Evolutionary conservation across 1,284 basidiomycete species (phyloP).

Genomic region (Ceratorhiza oryzae-sativae): DNA sequence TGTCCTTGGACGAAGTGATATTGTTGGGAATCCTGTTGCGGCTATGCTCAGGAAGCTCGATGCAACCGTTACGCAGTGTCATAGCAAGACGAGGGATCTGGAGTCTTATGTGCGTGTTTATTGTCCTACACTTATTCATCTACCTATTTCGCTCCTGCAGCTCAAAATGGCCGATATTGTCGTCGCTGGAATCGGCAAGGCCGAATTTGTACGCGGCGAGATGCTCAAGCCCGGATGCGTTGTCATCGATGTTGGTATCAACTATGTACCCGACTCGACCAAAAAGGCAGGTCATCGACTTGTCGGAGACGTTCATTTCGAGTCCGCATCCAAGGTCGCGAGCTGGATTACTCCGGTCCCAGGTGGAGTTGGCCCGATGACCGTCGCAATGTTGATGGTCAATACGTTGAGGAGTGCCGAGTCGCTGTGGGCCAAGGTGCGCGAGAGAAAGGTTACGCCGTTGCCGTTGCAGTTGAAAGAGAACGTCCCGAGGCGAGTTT

Average conservation of each 20-base stretch:
- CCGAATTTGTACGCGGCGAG: slow-evolving; percentile 88
- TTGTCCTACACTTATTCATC: background rate
- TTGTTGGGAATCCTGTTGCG: slow-evolving; percentile 95
- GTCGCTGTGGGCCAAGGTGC: slow-evolving; percentile 74
- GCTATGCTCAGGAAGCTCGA: slow-evolving; percentile 89
- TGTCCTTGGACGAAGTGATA: slow-evolving; percentile 96
- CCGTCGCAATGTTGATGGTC: slow-evolving; percentile 97
- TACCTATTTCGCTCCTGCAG: slow-evolving; percentile 51
- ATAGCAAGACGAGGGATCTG: slow-evolving; percentile 87
- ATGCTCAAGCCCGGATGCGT: slow-evolving; percentile 97
- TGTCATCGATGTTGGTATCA: slow-evolving; percentile 97
- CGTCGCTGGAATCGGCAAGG: slow-evolving; percentile 91
- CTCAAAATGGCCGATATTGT: slow-evolving; percentile 90
- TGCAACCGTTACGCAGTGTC: slow-evolving; percentile 98
- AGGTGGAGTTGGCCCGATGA: slow-evolving; percentile 99
- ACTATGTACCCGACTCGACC: slow-evolving; percentile 88
- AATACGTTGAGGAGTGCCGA: slow-evolving; percentile 91
- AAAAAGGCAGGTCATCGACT: slow-evolving; percentile 97
- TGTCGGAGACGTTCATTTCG: slow-evolving; percentile 95
- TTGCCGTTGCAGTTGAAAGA: slow-evolving; percentile 79
- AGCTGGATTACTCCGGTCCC: slow-evolving; percentile 97
- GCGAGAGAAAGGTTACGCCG: slow-evolving; percentile 75
- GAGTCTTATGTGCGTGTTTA: slow-evolving; percentile 66
- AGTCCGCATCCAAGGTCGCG: slow-evolving; percentile 77
- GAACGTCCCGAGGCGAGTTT: slow-evolving; percentile 75